Evolutionary conservation across 2,329 filamentous ascomycete genomes (phyloP).

Genomic region (Pestalotiopsis sp.): DNA sequence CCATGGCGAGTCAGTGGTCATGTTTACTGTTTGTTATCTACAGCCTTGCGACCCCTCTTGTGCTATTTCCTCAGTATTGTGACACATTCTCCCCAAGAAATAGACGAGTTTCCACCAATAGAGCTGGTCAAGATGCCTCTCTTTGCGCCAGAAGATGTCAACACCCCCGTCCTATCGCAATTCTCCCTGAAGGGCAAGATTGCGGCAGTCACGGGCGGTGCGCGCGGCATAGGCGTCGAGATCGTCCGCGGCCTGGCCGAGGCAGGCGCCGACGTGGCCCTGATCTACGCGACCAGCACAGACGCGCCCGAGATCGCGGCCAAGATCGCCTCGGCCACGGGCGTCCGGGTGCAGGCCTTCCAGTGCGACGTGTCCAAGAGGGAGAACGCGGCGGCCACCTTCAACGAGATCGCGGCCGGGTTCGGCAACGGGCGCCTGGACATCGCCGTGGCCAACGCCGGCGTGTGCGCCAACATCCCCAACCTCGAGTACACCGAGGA

Average conservation of each 20-base stretch:
- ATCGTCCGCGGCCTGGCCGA: slow-evolving; percentile 59
- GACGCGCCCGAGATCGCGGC: neutral
- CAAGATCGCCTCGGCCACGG: slow-evolving; percentile 8
- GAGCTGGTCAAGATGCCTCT: neutral
- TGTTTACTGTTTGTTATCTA: too few relatives aligned
- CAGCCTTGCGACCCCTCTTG: too few relatives aligned
- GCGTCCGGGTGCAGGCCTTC: neutral
- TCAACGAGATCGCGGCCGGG: slow-evolving; percentile 41
- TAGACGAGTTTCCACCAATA: too few relatives aligned
- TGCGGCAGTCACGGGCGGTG: slow-evolving; percentile 57
- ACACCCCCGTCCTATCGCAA: slow-evolving; percentile 18
- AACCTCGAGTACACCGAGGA: slow-evolving; percentile 45
- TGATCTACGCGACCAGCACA: slow-evolving; percentile 39
- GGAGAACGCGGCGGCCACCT: neutral
- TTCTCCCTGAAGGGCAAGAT: slow-evolving; percentile 59
- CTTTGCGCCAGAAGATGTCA: neutral
- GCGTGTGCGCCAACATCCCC: slow-evolving; percentile 78
- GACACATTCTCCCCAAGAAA: too few relatives aligned
- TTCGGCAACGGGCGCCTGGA: slow-evolving; percentile 80
- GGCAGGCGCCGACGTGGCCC: slow-evolving; percentile 56
- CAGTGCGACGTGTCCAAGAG: neutral
- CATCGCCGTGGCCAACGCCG: slow-evolving; percentile 75
- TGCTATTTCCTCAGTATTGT: too few relatives aligned
- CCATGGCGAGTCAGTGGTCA: too few relatives aligned
- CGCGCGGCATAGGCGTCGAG: slow-evolving; percentile 59